Base-by-base conservation (phyloP, 306 rosid genomes). In the Cicer judaicum region DNA sequence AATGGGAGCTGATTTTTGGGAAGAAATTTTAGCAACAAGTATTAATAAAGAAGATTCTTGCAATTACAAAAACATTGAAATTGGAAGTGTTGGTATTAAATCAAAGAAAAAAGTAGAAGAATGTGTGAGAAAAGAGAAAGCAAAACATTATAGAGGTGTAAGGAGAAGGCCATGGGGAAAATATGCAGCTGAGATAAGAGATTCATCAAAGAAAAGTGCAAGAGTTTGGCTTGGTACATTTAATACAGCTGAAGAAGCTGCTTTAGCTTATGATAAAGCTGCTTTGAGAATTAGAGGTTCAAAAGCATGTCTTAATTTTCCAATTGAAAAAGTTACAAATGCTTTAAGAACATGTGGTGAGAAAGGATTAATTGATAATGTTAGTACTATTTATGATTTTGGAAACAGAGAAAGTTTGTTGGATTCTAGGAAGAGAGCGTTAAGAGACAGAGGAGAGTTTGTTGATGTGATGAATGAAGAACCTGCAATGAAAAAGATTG, bases 201-300 rank as follows among this genome's bases (percentile, higher is more conserved):
- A 93, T 55, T 89, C 98, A 0, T 80, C 96, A 0, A 86, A 82
- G 53, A 91, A 91, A 82, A 91, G 97, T 2, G 86, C 94, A 4
- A 83, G 98, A 29, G 89, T 91, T 84, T 93, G 98, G 98, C 96
- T 93, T 18, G 98, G 98, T 40, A 91, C 98, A n/a, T 93, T 89
- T 68, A 79, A 87, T 14, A 89, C 96, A 0, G 98, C 91, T 4
- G 96, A 93, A 81, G 97, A 85, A 72, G 98, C 98, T 47, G 98
- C 97, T 78, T 43, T 91, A 79, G 97, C 98, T 64, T 93, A 93
- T 87, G 98, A 93, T 77, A 89, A 89, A 74, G 98, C 98, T 53
- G 92, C 98, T 65, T 81, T 93, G 85, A 88, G 96, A 78, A 91
- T 93, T 56, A 87, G 97, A 77, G 97, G 97, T 21, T 66, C 88